Conservation (phyloP, 1,284 basidiomycete species). For the Rhodotorula sp. region DNA sequence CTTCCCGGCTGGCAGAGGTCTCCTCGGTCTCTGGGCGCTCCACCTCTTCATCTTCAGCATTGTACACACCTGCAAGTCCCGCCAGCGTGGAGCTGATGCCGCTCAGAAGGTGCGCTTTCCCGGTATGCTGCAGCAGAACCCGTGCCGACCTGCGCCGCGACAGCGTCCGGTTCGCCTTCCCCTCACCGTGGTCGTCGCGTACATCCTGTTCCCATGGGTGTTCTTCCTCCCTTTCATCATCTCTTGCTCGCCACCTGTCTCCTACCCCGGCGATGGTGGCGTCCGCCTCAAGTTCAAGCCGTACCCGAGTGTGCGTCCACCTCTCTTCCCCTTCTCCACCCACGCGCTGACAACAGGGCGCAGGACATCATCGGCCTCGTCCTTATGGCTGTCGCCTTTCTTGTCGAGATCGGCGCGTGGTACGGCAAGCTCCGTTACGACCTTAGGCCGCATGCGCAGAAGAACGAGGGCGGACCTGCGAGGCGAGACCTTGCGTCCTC, state of each 20-base stretch:
- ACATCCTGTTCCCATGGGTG: neutral
- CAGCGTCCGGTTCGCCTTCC: neutral
- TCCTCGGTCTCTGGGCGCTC: neutral
- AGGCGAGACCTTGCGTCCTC: neutral
- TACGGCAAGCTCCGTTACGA: conserved; percentile 56
- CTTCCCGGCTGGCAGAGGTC: neutral
- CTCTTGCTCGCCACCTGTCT: conserved; percentile 68
- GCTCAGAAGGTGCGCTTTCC: neutral
- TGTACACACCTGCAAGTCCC: neutral
- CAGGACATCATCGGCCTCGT: conserved; percentile 69
- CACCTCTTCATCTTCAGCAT: neutral
- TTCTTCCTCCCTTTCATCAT: conserved; percentile 60
- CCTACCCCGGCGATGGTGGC: conserved; percentile 54
- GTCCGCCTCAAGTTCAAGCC: conserved; percentile 60
- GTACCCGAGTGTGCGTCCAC: conserved; percentile 54
- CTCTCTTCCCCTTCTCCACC: neutral
- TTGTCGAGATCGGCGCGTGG: conserved; percentile 61
- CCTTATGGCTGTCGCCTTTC: conserved; percentile 65
- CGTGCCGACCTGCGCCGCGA: too few species aligned
- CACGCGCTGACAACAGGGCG: conserved; percentile 31
- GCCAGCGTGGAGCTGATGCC: neutral
- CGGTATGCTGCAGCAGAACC: neutral
- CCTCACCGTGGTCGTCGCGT: neutral
- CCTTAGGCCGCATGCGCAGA: conserved; percentile 58
- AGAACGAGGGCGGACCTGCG: conserved; percentile 53